Evolutionary conservation across 2,329 filamentous ascomycete genomes (phyloP).

Genomic region (Trichoderma sp.): DNA sequence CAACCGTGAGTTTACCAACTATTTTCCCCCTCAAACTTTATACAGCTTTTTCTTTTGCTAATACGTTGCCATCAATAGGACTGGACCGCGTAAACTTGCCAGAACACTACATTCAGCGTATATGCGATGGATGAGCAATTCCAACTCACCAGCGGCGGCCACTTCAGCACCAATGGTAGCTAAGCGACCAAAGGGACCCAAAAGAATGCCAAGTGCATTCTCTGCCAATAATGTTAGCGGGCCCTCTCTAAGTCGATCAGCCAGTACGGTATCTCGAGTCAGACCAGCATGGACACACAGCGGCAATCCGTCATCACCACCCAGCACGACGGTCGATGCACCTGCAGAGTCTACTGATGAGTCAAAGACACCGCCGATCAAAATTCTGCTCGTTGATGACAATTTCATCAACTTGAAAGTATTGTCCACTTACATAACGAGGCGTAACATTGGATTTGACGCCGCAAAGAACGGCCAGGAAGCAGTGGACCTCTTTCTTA

Average conservation of each 20-base stretch:
- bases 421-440: constrained; percentile 38
- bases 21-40: background rate
- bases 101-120: constrained; percentile 37
- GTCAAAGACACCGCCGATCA: constrained; percentile 28
- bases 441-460: constrained; percentile 33
- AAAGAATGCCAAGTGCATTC: constrained; percentile 12
- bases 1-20: constrained; percentile 40
- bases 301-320: background rate
- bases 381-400: constrained; percentile 42
- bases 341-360: background rate
- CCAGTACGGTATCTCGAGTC: background rate
- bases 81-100: constrained; percentile 45
- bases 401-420: constrained; percentile 45
- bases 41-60: background rate
- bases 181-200: constrained; percentile 21
- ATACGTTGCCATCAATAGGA: constrained; percentile 31
- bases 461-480: constrained; percentile 38
- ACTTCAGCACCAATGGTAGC: constrained; percentile 10
- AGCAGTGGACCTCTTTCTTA: constrained; percentile 35
- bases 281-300: background rate
- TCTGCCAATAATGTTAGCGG: constrained; percentile 1
- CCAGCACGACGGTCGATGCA: background rate
- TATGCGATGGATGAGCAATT: constrained; percentile 33
- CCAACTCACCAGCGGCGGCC: constrained; percentile 14
- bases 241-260: background rate